Percentiles rank a stretch among this genome's conserved stretches.
These are phyloP conservation scores for Lagerstroemia speciosa DNA, from an alignment of 345 rosid genomes.

Conservation along the genomic window DNA sequence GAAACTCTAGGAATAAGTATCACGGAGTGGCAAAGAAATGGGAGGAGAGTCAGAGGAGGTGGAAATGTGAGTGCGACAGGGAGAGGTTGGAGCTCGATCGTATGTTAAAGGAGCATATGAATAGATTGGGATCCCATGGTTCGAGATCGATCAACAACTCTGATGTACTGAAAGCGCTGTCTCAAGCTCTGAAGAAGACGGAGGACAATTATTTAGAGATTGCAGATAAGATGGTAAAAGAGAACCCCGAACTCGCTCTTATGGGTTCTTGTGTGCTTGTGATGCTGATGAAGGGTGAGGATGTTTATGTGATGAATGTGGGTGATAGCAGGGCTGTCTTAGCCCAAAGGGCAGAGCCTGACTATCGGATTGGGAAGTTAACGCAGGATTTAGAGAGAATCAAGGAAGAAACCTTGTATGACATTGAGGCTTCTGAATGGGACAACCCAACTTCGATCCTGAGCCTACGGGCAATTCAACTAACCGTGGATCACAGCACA, in stretches of 20 bases:
- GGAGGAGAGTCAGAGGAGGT: slow-evolving; percentile 65
- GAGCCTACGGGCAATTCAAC: slow-evolving; percentile 50
- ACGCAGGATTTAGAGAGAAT: slow-evolving; percentile 79
- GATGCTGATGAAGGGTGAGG: slow-evolving; percentile 93
- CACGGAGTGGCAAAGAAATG: slow-evolving; percentile 38
- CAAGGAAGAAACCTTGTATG: slow-evolving; percentile 70
- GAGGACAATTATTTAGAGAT: slow-evolving; percentile 75
- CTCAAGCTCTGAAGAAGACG: slow-evolving; percentile 72
- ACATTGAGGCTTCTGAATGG: slow-evolving; percentile 39
- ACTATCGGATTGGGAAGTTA: slow-evolving; percentile 59
- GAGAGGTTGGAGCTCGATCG: slow-evolving; percentile 65
- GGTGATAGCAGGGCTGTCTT: slow-evolving; percentile 91
- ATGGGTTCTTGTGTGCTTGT: slow-evolving; percentile 98
- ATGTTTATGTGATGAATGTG: slow-evolving; percentile 88
- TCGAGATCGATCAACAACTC: slow-evolving; percentile 38
- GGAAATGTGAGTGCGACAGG: slow-evolving; percentile 68
- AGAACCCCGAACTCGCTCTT: slow-evolving; percentile 84
- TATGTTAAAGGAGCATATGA: slow-evolving; percentile 49
- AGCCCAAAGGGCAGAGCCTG: slow-evolving; percentile 64
- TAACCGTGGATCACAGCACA: slow-evolving; percentile 82
- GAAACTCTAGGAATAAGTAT: slow-evolving; percentile 25
- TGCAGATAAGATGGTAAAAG: slow-evolving; percentile 76
- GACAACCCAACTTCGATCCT: slow-evolving; percentile 25
- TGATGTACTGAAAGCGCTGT: slow-evolving; percentile 72
- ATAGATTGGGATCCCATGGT: slow-evolving; percentile 18